These are phyloP conservation scores for Macrophomina phaseolina DNA, from an alignment of 2,329 filamentous ascomycete genomes.

Conservation along the genomic window DNA sequence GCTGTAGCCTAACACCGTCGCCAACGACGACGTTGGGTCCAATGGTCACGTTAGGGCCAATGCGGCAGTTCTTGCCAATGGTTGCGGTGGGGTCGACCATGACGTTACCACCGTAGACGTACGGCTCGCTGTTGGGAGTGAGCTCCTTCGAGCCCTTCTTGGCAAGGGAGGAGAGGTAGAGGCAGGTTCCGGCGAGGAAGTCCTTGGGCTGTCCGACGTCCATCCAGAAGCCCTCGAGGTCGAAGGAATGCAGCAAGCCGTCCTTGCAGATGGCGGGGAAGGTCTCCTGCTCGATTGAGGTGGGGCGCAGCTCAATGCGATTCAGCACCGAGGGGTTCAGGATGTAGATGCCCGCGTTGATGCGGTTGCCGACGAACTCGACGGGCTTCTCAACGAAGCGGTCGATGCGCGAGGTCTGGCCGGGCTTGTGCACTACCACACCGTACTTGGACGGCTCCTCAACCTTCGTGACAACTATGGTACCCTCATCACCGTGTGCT, in stretches of 20 bases:
- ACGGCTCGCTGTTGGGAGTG: conserved; percentile 73
- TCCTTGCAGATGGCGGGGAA: conserved; percentile 94
- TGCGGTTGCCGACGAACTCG: conserved; percentile 97
- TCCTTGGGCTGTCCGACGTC: conserved; percentile 98
- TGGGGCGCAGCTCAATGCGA: conserved; percentile 94
- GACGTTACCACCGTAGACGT: conserved; percentile 91
- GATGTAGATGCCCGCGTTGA: conserved; percentile 98
- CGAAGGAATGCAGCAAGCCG: conserved; percentile 91
- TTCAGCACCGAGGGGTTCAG: conserved; percentile 89
- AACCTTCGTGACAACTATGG: conserved; percentile 97
- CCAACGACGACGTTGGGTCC: conserved; percentile 91
- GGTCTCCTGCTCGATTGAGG: conserved; percentile 97
- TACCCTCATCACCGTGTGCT: conserved; percentile 90
- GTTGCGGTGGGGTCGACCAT: conserved; percentile 92
- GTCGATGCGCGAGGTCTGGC: conserved; percentile 89
- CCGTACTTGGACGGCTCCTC: conserved; percentile 99
- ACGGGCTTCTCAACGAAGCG: conserved; percentile 99
- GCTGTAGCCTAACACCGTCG: conserved; percentile 91
- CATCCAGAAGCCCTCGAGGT: conserved; percentile 99
- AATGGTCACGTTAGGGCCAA: conserved; percentile 96
- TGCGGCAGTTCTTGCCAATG: conserved; percentile 98
- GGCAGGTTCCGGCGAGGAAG: conserved; percentile 92
- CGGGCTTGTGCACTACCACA: conserved; percentile 96
- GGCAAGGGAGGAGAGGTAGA: conserved; percentile 90
- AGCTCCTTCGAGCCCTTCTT: conserved; percentile 90